These are phyloP conservation scores for Cryphonectria radicalis DNA, from an alignment of 2,329 filamentous ascomycete species.

Conservation along the genomic window DNA sequence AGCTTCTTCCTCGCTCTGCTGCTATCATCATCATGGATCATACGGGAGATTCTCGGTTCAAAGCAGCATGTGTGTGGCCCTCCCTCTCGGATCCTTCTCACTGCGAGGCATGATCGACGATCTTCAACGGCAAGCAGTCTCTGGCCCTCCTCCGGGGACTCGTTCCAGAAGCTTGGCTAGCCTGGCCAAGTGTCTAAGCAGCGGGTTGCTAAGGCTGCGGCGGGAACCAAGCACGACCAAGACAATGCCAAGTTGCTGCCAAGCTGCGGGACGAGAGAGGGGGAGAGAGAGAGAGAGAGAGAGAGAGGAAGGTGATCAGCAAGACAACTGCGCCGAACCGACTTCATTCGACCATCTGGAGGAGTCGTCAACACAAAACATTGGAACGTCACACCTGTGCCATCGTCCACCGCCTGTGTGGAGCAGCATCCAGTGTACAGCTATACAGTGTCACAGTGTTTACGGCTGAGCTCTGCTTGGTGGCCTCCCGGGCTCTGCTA, in stretches of 20 bases:
- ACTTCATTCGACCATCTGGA: not conserved
- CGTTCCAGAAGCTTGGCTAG: conserved; percentile 25
- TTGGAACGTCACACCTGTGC: not conserved
- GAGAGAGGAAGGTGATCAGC: not conserved
- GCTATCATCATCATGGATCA: not conserved
- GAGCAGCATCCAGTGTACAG: not conserved
- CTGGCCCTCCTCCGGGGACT: not conserved
- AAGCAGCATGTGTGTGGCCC: not conserved
- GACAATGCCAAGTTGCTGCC: conserved; percentile 1
- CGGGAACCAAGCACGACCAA: not conserved
- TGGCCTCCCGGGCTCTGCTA: not conserved
- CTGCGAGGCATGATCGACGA: not conserved
- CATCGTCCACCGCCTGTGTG: conserved; percentile 1
- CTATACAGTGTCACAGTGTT: not conserved
- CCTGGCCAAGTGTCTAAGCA: not conserved
- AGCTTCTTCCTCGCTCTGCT: not conserved
- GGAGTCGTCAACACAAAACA: not conserved
- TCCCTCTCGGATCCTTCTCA: not conserved
- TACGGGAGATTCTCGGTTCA: not conserved
- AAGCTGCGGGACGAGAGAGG: not conserved
- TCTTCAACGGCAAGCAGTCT: not conserved
- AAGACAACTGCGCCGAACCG: not conserved
- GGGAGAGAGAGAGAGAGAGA: too few relatives aligned
- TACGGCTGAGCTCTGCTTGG: not conserved
- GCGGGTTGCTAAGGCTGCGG: not conserved